Conservation (phyloP, 148 eudicot genomes). For the Hydrangea macrophylla region DNA sequence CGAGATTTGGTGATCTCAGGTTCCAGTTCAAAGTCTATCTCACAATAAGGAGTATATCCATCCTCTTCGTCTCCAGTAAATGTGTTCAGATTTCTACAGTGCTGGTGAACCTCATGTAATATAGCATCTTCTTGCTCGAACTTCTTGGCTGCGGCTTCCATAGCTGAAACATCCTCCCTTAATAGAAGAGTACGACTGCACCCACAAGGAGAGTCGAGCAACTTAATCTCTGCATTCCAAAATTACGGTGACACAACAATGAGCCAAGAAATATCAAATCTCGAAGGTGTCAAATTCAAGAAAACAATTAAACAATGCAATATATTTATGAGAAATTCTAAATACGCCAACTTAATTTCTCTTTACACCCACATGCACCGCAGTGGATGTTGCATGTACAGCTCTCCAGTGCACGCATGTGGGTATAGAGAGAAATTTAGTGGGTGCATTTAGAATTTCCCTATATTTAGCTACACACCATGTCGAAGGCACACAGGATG, state of each 20-base stretch:
- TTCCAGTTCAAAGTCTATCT: constrained; percentile 28
- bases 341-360: no score
- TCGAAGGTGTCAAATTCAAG: background rate
- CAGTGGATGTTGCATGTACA: no score
- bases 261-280: no score
- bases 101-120: constrained; percentile 37
- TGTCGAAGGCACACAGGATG: constrained; percentile 93
- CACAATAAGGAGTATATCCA: constrained; percentile 71
- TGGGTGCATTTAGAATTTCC: no score
- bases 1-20: constrained; percentile 8
- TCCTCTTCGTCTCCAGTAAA: constrained; percentile 45
- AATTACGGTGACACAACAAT: constrained; percentile 4
- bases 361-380: no score
- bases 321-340: no score
- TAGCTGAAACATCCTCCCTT: constrained; percentile 61
- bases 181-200: constrained; percentile 44
- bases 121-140: constrained; percentile 71
- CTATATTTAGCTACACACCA: constrained; percentile 56
- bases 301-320: background rate
- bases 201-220: constrained; percentile 65
- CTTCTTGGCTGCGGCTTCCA: constrained; percentile 76
- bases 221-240: constrained; percentile 45
- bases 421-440: no score
- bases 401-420: no score
- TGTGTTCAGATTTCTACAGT: constrained; percentile 27